These are phyloP conservation scores for Fusarium luffae DNA, from an alignment of 2,329 filamentous ascomycete species.

Conservation along the genomic window DNA sequence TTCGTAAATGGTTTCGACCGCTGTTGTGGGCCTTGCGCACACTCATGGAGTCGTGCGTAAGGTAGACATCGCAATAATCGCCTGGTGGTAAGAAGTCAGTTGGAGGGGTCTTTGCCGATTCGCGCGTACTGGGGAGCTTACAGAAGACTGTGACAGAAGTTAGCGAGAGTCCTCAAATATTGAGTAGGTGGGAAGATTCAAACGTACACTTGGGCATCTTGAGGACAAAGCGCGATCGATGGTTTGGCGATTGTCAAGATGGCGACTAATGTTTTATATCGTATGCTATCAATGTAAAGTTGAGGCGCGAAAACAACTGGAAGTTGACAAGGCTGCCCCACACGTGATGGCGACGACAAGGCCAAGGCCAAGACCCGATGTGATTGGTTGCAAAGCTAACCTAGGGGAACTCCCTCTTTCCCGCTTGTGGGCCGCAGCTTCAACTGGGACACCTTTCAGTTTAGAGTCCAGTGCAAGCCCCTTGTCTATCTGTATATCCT, in stretches of 20 bases:
- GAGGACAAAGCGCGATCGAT: slow-evolving; percentile 41
- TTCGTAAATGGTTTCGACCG: slow-evolving; percentile 94
- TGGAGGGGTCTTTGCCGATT: slow-evolving; percentile 20
- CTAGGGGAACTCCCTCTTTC: slow-evolving; percentile 15
- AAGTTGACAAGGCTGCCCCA: slow-evolving; percentile 47
- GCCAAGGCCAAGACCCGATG: slow-evolving; percentile 29
- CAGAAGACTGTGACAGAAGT: slow-evolving; percentile 41
- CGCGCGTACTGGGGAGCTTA: slow-evolving; percentile 30
- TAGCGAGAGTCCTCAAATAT: slow-evolving; percentile 50
- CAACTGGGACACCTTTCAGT: slow-evolving; percentile 50
- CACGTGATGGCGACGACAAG: slow-evolving; percentile 46
- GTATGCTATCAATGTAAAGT: slow-evolving; percentile 10
- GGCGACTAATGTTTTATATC: neutral
- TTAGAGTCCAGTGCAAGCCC: slow-evolving; percentile 34
- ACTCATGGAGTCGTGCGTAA: slow-evolving; percentile 99
- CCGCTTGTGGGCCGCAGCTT: slow-evolving; percentile 39
- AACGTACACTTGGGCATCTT: slow-evolving; percentile 90
- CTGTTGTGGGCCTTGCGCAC: slow-evolving; percentile 99
- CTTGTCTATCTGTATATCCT: slow-evolving; percentile 35
- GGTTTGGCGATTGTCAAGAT: slow-evolving; percentile 8
- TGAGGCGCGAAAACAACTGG: slow-evolving; percentile 36
- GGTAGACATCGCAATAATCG: slow-evolving; percentile 99
- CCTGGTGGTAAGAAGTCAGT: slow-evolving; percentile 57
- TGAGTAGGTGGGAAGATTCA: slow-evolving; percentile 10
- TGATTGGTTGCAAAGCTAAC: slow-evolving; percentile 28